Evolutionary conservation across 192 early-diverging fungal species (phyloP).

Genomic region (Backusella morwellensis): DNA sequence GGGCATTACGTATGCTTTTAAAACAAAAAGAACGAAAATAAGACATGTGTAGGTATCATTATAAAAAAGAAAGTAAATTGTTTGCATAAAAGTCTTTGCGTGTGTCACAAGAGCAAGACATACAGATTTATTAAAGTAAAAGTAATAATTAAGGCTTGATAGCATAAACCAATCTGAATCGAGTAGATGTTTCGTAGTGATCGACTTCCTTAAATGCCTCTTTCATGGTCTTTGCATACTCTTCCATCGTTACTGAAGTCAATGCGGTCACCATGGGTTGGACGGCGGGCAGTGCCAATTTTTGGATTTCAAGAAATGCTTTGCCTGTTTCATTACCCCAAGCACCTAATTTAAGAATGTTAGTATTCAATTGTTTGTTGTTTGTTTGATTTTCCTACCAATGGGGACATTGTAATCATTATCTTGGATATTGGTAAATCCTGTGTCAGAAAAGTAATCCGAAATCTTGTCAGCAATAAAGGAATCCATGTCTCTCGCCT

Average conservation of each 20-base stretch:
- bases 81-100: neutral
- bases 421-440: constrained; percentile 17
- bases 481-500: constrained; percentile 19
- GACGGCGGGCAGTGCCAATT: constrained; percentile 28
- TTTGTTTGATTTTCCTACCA: constrained; percentile 10
- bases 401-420: constrained; percentile 23
- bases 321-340: constrained; percentile 29
- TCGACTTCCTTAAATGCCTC: constrained; percentile 11
- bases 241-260: neutral
- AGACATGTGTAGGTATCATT: neutral
- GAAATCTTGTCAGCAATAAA: constrained; percentile 29
- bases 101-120: neutral
- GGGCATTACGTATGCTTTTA: neutral
- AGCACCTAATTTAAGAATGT: neutral
- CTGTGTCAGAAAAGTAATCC: constrained; percentile 12
- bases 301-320: constrained; percentile 26
- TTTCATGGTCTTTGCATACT: constrained; percentile 9
- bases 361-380: neutral
- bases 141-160: neutral
- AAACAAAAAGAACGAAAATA: neutral
- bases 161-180: constrained; percentile 26
- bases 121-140: neutral
- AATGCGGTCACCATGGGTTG: constrained; percentile 28
- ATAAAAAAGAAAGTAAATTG: neutral
- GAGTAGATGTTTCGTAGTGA: constrained; percentile 5